Evolutionary conservation across 148 eudicot genomes (phyloP), one percentile per base, ranked within the genome.

Genomic region (Camellia japonica): DNA sequence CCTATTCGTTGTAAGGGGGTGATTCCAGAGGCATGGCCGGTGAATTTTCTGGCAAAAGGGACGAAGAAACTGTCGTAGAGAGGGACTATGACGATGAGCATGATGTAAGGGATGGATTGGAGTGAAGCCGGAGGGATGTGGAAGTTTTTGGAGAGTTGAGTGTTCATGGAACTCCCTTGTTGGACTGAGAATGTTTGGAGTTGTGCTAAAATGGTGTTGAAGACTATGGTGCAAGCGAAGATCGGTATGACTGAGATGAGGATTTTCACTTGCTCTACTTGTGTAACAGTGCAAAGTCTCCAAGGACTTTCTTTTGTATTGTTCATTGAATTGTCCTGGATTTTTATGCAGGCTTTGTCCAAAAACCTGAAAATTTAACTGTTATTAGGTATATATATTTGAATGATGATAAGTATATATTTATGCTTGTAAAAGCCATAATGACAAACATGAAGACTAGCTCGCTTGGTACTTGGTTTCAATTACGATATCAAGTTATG

Each of bases 151-250:
- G 92, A 81, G 52, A 95, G 78, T 10, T 83, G 77, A 9, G 87
- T 91, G 89, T 95, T 87, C 99, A 95, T 95, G 52, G 90, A 78
- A 67, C 88, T 86, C 41, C 91, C 99, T 92, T 95, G 99, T 87
- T 92, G 97, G 78, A 93, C 97, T 58, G 99, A 93, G 83, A 95
- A 95, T 1, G 99, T 95, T 84, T 95, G 99, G 69, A 95, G 93
- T 80, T 95, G 99, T 0, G 99, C 99, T 61, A 95, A 68, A 23
- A 92, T 87, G 5, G 99, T 95, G 91, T 95, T 95, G 91, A 95
- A 95, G 1, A 95, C 47, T 7, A 95, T 95, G 3, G 99, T 95
- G 87, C 93, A 92, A 0, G 93, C 93, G 23, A 95, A 95, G 3
- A 95, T 93, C 3, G 99, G 99, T 23, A 93, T 81, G 3, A 95